Evolutionary conservation across 805 yeast species (phyloP).

Genomic region (Lipomyces japonicus): DNA sequence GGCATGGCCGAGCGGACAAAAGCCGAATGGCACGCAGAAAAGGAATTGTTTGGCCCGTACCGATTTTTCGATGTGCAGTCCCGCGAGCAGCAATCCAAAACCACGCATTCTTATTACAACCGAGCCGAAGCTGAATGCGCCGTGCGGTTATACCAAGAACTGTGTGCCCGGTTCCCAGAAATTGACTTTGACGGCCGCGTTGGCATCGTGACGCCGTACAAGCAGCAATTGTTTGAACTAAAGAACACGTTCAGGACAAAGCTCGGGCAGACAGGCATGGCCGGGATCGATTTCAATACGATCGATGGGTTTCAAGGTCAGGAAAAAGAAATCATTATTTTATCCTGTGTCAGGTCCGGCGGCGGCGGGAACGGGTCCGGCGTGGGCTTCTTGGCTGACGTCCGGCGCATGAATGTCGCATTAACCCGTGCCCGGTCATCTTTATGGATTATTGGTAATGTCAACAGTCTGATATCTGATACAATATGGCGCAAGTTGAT

Average conservation of each 20-base stretch:
- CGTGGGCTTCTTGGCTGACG: slow-evolving; percentile 88
- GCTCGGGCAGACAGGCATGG: slow-evolving; percentile 61
- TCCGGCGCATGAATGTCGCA: slow-evolving; percentile 95
- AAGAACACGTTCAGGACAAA: slow-evolving; percentile 52
- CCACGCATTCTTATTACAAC: slow-evolving; percentile 69
- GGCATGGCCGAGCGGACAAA: slow-evolving; percentile 57
- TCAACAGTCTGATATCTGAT: slow-evolving; percentile 58
- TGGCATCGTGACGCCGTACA: slow-evolving; percentile 93
- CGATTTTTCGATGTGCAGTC: slow-evolving; percentile 68
- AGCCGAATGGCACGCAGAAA: slow-evolving; percentile 68
- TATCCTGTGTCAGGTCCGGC: slow-evolving; percentile 94
- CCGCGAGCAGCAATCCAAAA: slow-evolving; percentile 57
- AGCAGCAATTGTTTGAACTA: slow-evolving; percentile 70
- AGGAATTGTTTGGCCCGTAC: slow-evolving; percentile 63
- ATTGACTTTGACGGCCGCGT: slow-evolving; percentile 64
- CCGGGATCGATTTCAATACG: slow-evolving; percentile 81
- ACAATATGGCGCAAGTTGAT: slow-evolving; percentile 71
- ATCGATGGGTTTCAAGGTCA: slow-evolving; percentile 99
- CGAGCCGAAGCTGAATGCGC: slow-evolving; percentile 68
- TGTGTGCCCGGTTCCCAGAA: slow-evolving; percentile 49
- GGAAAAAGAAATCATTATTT: slow-evolving; percentile 87
- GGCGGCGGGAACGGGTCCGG: slow-evolving; percentile 49
- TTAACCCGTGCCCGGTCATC: slow-evolving; percentile 90
- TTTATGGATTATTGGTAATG: slow-evolving; percentile 86
- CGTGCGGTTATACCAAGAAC: slow-evolving; percentile 55